Base-by-base conservation (phyloP, 2,329 filamentous ascomycete species). In the Hypoxylon rubiginosum region DNA sequence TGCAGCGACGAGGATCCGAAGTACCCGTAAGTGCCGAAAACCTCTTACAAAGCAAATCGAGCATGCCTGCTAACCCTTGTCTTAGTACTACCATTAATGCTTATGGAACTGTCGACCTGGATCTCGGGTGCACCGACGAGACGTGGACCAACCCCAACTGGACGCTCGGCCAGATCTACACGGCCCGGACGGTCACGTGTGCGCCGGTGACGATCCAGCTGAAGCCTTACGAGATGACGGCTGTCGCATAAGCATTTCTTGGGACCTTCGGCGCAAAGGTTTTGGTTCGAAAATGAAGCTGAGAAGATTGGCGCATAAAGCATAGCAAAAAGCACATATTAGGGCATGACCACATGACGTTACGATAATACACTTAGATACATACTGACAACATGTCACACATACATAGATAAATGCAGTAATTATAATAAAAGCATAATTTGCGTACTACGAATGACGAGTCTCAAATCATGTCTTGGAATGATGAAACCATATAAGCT, bases 1-100 rank as follows among this genome's bases (percentile, higher is more conserved):
- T 87, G 85, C 75, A 68, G 70, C 48, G 80, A 82, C 30, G 32
- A 65, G 13, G 81, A 84, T 62, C 75, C 78, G 0, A 43, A 75
- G 62, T 80, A 75, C 50, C 79, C 80, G 78, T 81, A 67, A 73
- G 78, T 75, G 32, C n/a, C 36, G 13, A n/a, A 9, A 11, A 17
- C 39, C 9, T 13, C 8, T 15, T 49, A 2, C 10, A 28, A 32
- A 30, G 9, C 4, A 7, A 8, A 30, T 24, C 2, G 10, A 24
- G 11, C 1, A 34, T 41, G 10, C 13, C 32, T 7, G 41, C 68
- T 70, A 62, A 74, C 54, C 45, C 54, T 53, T 24, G 26, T 11
- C 19, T 17, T 24, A 78, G 76, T 3, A 74, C 71, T 21, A 80
- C 73, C 0, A 79, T 82, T 66, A 66, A 61, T 15, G 80, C 71